These are phyloP conservation scores for Candida fluviatilis DNA, from an alignment of 805 yeast species.

Conservation along the genomic window DNA sequence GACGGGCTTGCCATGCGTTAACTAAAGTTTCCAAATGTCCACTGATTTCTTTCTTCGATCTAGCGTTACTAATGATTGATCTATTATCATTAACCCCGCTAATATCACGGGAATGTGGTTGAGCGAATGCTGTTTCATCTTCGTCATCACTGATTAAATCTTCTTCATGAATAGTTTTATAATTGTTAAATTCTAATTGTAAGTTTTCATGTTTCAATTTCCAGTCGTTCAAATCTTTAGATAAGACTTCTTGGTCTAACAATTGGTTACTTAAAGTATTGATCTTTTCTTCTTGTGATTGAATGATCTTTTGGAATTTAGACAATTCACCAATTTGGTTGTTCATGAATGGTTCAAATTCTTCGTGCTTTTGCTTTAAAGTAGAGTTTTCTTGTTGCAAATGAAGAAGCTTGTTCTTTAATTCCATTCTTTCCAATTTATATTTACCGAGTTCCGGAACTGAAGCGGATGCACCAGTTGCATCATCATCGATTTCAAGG, in stretches of 20 bases:
- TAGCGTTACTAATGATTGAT: constrained; percentile 19
- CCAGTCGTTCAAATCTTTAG: constrained; percentile 45
- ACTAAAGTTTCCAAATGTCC: constrained; percentile 33
- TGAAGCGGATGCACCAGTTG: constrained; percentile 11
- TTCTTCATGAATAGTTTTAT: constrained; percentile 31
- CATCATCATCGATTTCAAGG: constrained; percentile 14
- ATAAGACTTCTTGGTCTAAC: constrained; percentile 39
- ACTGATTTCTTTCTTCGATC: constrained; percentile 27
- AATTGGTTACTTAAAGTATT: constrained; percentile 37
- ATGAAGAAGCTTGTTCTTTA: constrained; percentile 41
- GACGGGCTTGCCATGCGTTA: constrained; percentile 24
- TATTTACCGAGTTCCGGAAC: constrained; percentile 32
- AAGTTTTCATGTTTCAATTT: constrained; percentile 43
- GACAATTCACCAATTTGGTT: constrained; percentile 50
- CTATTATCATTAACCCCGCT: constrained; percentile 13
- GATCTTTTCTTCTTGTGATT: constrained; percentile 48
- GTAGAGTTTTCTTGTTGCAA: constrained; percentile 43
- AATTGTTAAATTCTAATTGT: constrained; percentile 39
- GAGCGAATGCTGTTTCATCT: constrained; percentile 10
- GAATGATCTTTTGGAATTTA: constrained; percentile 50
- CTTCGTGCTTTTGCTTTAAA: constrained; percentile 37
- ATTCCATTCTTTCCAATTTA: constrained; percentile 41
- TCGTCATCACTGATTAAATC: constrained; percentile 29
- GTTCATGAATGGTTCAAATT: constrained; percentile 50
- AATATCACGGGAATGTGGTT: constrained; percentile 2